A percentile compares a stretch with the other conserved stretches of the same genome.
These are phyloP conservation scores for Athelia psychrophila DNA, from an alignment of 1,284 basidiomycete genomes.

Conservation along the genomic window DNA sequence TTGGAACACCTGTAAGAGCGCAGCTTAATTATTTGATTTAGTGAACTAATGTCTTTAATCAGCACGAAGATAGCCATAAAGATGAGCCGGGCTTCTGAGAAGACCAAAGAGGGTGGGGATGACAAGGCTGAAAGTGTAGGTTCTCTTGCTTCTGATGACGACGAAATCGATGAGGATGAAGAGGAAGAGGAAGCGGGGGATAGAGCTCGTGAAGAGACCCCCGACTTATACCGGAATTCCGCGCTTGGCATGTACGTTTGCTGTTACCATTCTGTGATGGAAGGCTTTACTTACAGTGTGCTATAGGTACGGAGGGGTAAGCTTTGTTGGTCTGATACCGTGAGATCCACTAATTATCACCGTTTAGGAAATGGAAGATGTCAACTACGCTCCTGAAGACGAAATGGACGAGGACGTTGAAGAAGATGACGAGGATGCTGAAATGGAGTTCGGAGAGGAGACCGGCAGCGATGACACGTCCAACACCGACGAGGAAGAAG, in stretches of 20 bases:
- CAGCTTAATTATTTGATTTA: constrained; percentile 2
- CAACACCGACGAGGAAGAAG: constrained; percentile 65
- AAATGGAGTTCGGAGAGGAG: constrained; percentile 84
- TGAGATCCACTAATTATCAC: constrained; percentile 8
- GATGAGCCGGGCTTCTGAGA: constrained; percentile 84
- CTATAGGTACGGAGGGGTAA: constrained; percentile 73
- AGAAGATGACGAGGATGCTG: constrained; percentile 79
- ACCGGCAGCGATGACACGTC: constrained; percentile 80
- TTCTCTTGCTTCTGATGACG: constrained; percentile 60
- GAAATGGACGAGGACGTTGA: constrained; percentile 83
- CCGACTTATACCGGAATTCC: constrained; percentile 95
- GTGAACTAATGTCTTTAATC: constrained; percentile 8
- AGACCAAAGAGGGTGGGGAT: constrained; percentile 57
- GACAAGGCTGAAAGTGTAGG: constrained; percentile 55
- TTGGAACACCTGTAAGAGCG: constrained; percentile 81
- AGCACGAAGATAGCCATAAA: constrained; percentile 94
- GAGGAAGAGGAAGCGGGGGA: constrained; percentile 46
- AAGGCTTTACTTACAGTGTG: background rate
- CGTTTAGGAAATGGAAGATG: constrained; percentile 78
- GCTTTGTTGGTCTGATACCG: constrained; percentile 25
- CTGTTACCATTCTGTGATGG: no score
- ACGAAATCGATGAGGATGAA: constrained; percentile 50
- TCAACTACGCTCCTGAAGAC: constrained; percentile 64
- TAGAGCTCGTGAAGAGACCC: constrained; percentile 73
- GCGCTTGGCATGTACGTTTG: constrained; percentile 89